Conservation (phyloP, 192 early-diverging fungal species). For the Endogone sp. region DNA sequence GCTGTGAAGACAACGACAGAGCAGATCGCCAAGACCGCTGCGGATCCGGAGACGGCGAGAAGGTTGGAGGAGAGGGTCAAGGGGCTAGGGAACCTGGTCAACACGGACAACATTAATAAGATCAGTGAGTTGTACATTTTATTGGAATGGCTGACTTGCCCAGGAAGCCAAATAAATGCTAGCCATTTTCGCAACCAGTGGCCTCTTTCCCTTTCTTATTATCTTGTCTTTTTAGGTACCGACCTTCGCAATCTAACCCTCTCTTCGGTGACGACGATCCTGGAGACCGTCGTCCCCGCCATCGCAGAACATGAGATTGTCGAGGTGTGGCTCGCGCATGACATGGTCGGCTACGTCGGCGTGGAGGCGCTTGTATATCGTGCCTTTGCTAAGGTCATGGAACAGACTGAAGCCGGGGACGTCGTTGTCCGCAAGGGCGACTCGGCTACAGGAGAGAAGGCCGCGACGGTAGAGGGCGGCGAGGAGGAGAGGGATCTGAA, state of each 20-base stretch:
- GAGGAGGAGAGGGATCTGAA: conserved; percentile 41
- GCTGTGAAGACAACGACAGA: conserved; percentile 57
- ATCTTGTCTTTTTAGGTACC: conserved; percentile 26
- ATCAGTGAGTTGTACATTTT: conserved; percentile 30
- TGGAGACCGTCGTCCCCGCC: conserved; percentile 56
- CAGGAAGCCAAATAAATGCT: no score
- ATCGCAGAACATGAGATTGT: conserved; percentile 58
- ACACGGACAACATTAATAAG: conserved; percentile 56
- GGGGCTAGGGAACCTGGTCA: conserved; percentile 36
- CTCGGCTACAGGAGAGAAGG: conserved; percentile 1
- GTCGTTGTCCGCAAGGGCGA: conserved; percentile 43
- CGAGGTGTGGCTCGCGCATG: conserved; percentile 54
- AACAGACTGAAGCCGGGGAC: conserved; percentile 56
- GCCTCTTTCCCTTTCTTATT: not conserved
- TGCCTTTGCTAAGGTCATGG: conserved; percentile 53
- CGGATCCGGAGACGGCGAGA: conserved; percentile 39
- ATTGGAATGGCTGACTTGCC: no score
- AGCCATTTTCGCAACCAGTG: no score
- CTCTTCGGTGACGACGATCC: conserved; percentile 39
- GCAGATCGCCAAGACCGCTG: conserved; percentile 44
- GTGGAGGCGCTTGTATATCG: conserved; percentile 49
- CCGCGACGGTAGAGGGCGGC: conserved; percentile 5
- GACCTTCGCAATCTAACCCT: conserved; percentile 44
- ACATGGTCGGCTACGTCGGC: conserved; percentile 52
- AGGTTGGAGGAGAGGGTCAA: conserved; percentile 50